Base-by-base conservation (phyloP, 2,329 filamentous ascomycete genomes). In the Tolypocladium ovalisporum region DNA sequence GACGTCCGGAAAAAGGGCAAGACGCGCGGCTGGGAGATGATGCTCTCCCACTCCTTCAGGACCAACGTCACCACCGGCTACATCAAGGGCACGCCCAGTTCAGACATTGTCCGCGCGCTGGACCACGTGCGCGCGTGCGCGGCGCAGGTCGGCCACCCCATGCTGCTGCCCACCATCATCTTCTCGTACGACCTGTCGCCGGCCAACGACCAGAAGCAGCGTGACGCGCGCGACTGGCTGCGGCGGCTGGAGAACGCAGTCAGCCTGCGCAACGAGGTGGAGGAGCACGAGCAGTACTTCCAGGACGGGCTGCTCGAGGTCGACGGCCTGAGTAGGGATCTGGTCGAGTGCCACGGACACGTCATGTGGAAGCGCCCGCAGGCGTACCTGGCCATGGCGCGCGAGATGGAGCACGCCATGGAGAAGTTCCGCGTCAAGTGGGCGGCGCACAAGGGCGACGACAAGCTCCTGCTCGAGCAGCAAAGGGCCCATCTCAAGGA, bases 1-100 rank as follows among this genome's bases (percentile, higher is more conserved):
- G 83, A 86, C 64, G 83, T 86, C 37, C 79, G 81, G 54, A 86
- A 86, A 66, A 84, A 82, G 70, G 82, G 81, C 60, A 76, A 75
- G 64, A 86, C 83, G 19, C 79, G 83, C 57, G 83, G 83, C 51
- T 86, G 82, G 81, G 83, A 86, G 70, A 74, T 85, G 57, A 83
- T 83, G 74, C 76, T 86, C 40, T 83, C 81, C 3, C 75, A 86
- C 68, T 77, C 75, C 52, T 79, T 85, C 69, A 72, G 68, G 15
- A 79, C 76, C 2, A 71, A 73, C 61, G 76, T 84, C 61, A 86
- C 83, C 1, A 81, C 79, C 2, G 83, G 83, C 56, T 86, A 77
- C 67, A 75, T 81, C 64, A 86, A 86, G 71, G 82, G 83, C 58
- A 86, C 83, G 2, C 68, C 76, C 36, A 79, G 76, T 56, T 83